Evolutionary conservation across 805 yeast genomes (phyloP).

Genomic region (Saccharomyces paradoxus): DNA sequence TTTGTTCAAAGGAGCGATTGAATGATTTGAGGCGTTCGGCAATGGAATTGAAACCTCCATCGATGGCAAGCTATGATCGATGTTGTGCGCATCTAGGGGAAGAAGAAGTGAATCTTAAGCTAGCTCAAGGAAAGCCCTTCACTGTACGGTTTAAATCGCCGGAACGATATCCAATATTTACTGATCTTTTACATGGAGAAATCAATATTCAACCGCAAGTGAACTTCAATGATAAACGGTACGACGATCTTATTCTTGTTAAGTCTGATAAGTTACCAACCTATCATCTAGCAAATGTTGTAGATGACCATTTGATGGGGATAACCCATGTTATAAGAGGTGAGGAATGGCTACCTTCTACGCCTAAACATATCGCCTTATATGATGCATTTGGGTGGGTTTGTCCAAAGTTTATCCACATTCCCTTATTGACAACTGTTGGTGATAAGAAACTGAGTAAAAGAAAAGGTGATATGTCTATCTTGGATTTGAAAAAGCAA

Average conservation of each 20-base stretch:
- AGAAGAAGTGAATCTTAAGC: constrained; percentile 35
- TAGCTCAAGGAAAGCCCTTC: constrained; percentile 32
- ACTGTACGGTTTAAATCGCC: constrained; percentile 79
- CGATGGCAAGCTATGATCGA: constrained; percentile 86
- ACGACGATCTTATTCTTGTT: constrained; percentile 80
- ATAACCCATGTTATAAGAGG: constrained; percentile 94
- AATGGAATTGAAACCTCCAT: constrained; percentile 68
- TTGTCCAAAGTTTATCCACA: constrained; percentile 77
- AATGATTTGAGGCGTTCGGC: constrained; percentile 65
- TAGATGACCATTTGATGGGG: constrained; percentile 89
- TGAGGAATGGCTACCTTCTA: constrained; percentile 95
- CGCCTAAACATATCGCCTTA: constrained; percentile 86
- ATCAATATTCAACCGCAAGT: constrained; percentile 73
- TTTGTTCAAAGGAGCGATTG: constrained; percentile 74
- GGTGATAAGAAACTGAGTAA: constrained; percentile 76
- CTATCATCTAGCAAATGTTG: constrained; percentile 90
- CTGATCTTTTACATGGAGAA: constrained; percentile 71
- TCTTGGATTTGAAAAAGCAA: constrained; percentile 44
- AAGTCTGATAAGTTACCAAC: constrained; percentile 96
- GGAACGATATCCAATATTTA: constrained; percentile 51
- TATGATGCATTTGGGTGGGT: constrained; percentile 82
- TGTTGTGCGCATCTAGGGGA: constrained; percentile 47
- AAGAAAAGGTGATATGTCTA: constrained; percentile 74
- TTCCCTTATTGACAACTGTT: constrained; percentile 74
- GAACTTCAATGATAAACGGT: constrained; percentile 61